Evolutionary conservation across 2,329 filamentous ascomycete species (phyloP).

Genomic region (Neophaeococcomyces aloes): DNA sequence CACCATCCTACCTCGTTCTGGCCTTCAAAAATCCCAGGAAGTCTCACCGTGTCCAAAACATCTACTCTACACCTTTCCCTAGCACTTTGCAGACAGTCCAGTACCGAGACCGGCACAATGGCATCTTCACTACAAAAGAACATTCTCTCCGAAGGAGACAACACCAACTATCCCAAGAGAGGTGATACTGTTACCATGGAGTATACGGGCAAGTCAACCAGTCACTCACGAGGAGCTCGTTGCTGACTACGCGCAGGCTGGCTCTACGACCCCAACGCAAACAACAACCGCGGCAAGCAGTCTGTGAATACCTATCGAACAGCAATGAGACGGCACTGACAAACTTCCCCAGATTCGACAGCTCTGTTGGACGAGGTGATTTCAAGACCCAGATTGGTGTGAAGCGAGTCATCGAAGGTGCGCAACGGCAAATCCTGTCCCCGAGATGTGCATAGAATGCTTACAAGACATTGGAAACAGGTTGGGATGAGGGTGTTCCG

Average conservation of each 20-base stretch:
- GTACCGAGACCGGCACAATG: not conserved
- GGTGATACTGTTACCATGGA: conserved; percentile 75
- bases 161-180: conserved; percentile 39
- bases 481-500: conserved; percentile 11
- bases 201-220: conserved; percentile 30
- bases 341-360: conserved; percentile 64
- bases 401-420: conserved; percentile 72
- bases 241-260: conserved; percentile 3
- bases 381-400: conserved; percentile 71
- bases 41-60: not conserved
- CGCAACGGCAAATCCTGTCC: not conserved
- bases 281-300: conserved; percentile 1
- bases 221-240: not conserved
- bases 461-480: not conserved
- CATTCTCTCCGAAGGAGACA: conserved; percentile 5
- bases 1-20: conserved; percentile 1
- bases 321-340: not conserved
- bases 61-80: conserved; percentile 3
- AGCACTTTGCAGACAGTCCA: not conserved
- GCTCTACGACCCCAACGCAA: not conserved
- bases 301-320: not conserved
- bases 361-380: conserved; percentile 64
- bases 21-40: not conserved
- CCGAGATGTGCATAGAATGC: not conserved
- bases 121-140: conserved; percentile 5